Evolutionary conservation across 176 grass and related monocot species (phyloP).

Genomic region (Microstegium vimineum): DNA sequence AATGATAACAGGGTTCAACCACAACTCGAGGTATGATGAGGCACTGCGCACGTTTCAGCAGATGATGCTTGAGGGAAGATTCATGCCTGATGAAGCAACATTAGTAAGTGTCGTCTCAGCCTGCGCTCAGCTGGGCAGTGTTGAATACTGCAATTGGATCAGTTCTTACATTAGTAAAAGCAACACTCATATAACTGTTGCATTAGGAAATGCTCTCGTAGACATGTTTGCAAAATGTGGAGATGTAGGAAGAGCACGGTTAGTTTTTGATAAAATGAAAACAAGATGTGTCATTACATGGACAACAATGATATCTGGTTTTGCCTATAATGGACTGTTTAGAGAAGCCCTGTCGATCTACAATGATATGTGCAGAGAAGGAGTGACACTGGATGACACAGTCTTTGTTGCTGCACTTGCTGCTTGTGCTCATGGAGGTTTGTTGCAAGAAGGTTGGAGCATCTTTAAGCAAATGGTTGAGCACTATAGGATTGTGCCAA

Average conservation of each 20-base stretch:
- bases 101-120: slow-evolving; percentile 39
- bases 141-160: slow-evolving; percentile 49
- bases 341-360: slow-evolving; percentile 34
- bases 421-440: slow-evolving; percentile 54
- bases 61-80: slow-evolving; percentile 39
- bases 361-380: slow-evolving; percentile 34
- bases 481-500: slow-evolving; percentile 32
- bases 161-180: slow-evolving; percentile 40
- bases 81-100: slow-evolving; percentile 45
- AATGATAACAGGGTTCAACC: slow-evolving; percentile 24
- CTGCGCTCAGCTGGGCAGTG: slow-evolving; percentile 37
- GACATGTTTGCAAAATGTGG: slow-evolving; percentile 64
- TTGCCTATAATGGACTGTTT: slow-evolving; percentile 47
- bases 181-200: slow-evolving; percentile 24
- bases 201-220: slow-evolving; percentile 49
- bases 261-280: slow-evolving; percentile 32
- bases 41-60: slow-evolving; percentile 38
- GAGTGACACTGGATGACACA: slow-evolving; percentile 36
- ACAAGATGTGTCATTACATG: slow-evolving; percentile 48
- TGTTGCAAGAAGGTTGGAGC: slow-evolving; percentile 42
- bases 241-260: slow-evolving; percentile 32
- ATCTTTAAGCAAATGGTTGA: slow-evolving; percentile 48
- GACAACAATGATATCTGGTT: slow-evolving; percentile 56
- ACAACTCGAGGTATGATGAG: slow-evolving; percentile 45
- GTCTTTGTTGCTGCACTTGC: slow-evolving; percentile 36